Evolutionary conservation across 2,329 filamentous ascomycete genomes (phyloP).

Genomic region (Pseudofabraea citricarpa): DNA sequence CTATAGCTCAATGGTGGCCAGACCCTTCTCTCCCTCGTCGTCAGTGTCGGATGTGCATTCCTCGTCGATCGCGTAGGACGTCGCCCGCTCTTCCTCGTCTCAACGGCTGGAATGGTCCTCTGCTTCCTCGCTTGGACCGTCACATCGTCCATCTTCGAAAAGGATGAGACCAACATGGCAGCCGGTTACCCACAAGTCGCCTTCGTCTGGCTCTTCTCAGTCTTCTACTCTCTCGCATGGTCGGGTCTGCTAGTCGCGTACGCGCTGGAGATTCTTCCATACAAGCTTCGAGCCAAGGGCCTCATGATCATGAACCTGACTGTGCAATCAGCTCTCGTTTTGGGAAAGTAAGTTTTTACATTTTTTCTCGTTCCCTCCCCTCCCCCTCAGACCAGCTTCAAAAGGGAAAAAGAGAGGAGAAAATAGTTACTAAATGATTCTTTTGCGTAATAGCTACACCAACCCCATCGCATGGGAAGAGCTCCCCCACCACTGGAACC

Average conservation of each 20-base stretch:
- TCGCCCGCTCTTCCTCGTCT: constrained; percentile 47
- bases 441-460: too few species aligned
- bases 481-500: constrained; percentile 56
- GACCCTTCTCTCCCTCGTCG: constrained; percentile 39
- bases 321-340: constrained; percentile 55
- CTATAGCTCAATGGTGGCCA: constrained; percentile 28
- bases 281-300: constrained; percentile 36
- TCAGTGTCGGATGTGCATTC: constrained; percentile 51
- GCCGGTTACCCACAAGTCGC: constrained; percentile 37
- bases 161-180: constrained; percentile 26
- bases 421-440: too few species aligned
- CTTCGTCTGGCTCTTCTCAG: constrained; percentile 44
- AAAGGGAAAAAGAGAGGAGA: too few species aligned
- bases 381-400: too few species aligned
- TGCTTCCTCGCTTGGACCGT: constrained; percentile 49
- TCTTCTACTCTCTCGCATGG: constrained; percentile 52
- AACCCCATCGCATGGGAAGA: constrained; percentile 60
- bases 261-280: constrained; percentile 45
- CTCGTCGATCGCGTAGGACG: constrained; percentile 51
- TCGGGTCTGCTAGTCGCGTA: constrained; percentile 52
- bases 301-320: constrained; percentile 61
- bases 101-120: constrained; percentile 28
- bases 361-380: neutral
- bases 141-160: constrained; percentile 40
- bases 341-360: constrained; percentile 47